Evolutionary conservation across 176 grass and related monocot species (phyloP), one percentile per base, ranked within the genome.

Genomic region (Ensete ventricosum): DNA sequence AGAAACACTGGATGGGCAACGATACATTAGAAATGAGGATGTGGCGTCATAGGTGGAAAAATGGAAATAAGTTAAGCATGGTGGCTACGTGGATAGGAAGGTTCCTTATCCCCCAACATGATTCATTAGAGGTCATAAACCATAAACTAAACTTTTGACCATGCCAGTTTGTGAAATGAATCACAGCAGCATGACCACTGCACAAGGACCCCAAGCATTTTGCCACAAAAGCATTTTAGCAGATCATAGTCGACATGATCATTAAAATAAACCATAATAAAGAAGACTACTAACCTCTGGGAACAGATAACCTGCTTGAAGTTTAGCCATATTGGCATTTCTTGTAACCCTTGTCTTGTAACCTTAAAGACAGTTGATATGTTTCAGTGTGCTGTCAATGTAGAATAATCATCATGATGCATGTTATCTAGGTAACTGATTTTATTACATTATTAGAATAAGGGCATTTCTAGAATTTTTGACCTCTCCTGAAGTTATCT

Each of bases 301-400:
- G 81, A 92, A 92, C 64, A 92, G 54, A 78, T 92, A 92, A 62
- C 86, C 86, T 24, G 89, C 89, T 77, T 92, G 89, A 63, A 92
- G 83, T 60, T 92, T 92, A 20, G 83, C 83, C 90, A 92, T 92
- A 54, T 89, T 92, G 11, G 59, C 78, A 84, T 92, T 89, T 51
- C 94, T 82, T 12, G 86, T 74, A 50, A 98, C 94, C 48, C 82
- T 98, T 1, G 90, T 98, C 78, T 71, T 93, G 84, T 81, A 91
- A 89, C 83, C 94, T 97, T 79, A 77, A 78, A 19, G 72, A 25
- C 16, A 50, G 25, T 43, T 1, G 71, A 71, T 9, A 50, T 11
- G 10, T 11, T 23, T 52, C 11, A 55, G 16, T 12, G 12, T 20
- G 27, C 29, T 16, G 8, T 53, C 5, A 70, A 78, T 48, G 23